Conservation (phyloP, 768 basidiomycete species). For the Phaffia australis region DNA sequence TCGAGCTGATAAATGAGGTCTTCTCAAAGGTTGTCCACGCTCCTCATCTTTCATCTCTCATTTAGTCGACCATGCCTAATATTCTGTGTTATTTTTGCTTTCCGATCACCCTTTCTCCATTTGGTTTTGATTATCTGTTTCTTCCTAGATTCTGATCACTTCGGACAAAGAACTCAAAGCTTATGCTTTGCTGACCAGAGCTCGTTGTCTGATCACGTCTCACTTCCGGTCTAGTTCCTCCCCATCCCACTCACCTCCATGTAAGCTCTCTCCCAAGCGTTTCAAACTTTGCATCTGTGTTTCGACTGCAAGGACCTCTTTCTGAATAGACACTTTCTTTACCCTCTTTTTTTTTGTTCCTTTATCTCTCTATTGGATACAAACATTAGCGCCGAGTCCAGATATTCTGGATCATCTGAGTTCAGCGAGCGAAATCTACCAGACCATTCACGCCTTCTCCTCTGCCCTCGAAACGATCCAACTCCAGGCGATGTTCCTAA, state of each 20-base stretch:
- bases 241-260: neutral
- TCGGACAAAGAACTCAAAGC: conserved; percentile 19
- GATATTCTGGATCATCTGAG: neutral
- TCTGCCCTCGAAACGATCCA: conserved; percentile 7
- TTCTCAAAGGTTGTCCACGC: too few species aligned
- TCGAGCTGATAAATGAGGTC: too few species aligned
- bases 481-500: conserved; percentile 3
- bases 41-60: too few species aligned
- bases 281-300: neutral
- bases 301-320: neutral
- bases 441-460: neutral
- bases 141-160: conserved; percentile 6
- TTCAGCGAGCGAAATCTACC: neutral
- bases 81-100: too few species aligned
- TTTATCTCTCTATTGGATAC: neutral
- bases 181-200: conserved; percentile 12
- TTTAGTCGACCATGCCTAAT: too few species aligned
- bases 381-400: neutral
- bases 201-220: conserved; percentile 3
- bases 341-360: neutral
- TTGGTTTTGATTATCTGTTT: neutral
- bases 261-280: neutral
- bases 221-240: neutral
- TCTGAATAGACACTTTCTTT: neutral
- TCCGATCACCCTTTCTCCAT: too few species aligned